A percentile compares a stretch with the other conserved stretches of the same genome.
phyloP scores from a whole-genome alignment of 345 rosid genomes.

The Leavenworthia alabamica region DNA sequence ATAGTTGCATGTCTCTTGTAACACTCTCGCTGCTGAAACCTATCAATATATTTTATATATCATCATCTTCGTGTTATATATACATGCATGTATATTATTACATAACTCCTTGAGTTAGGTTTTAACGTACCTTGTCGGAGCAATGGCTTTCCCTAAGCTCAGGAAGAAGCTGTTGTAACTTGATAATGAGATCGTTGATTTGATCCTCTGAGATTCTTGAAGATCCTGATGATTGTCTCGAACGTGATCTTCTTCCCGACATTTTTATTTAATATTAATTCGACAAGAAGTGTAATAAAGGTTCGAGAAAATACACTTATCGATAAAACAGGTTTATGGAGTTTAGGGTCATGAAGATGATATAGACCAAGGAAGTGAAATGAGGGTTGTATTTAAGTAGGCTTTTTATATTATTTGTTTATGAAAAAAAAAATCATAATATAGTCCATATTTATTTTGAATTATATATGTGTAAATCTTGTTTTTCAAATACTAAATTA shows the following conservation, averaged over 20 bases:
- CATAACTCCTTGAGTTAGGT: conserved; percentile 1
- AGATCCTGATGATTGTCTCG: conserved; percentile 55
- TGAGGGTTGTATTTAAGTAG: conserved; percentile 27
- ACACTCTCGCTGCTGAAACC: conserved; percentile 66
- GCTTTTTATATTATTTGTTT: conserved; percentile 18
- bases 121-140: conserved; percentile 72
- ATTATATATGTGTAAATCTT: conserved; percentile 5
- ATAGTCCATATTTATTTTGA: background rate
- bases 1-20: conserved; percentile 83
- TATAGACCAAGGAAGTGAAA: conserved; percentile 25
- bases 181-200: conserved; percentile 67
- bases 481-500: conserved; percentile 11
- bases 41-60: background rate
- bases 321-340: conserved; percentile 17
- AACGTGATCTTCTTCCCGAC: conserved; percentile 87
- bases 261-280: conserved; percentile 33
- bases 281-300: background rate
- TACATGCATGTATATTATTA: no score
- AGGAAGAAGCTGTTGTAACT: conserved; percentile 81
- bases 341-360: conserved; percentile 11
- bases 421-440: background rate
- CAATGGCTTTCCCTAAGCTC: conserved; percentile 56
- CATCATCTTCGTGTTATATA: conserved; percentile 4
- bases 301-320: background rate
- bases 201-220: conserved; percentile 75